Conservation (phyloP, 2,329 filamentous ascomycete species). For the Trichoderma sp. region DNA sequence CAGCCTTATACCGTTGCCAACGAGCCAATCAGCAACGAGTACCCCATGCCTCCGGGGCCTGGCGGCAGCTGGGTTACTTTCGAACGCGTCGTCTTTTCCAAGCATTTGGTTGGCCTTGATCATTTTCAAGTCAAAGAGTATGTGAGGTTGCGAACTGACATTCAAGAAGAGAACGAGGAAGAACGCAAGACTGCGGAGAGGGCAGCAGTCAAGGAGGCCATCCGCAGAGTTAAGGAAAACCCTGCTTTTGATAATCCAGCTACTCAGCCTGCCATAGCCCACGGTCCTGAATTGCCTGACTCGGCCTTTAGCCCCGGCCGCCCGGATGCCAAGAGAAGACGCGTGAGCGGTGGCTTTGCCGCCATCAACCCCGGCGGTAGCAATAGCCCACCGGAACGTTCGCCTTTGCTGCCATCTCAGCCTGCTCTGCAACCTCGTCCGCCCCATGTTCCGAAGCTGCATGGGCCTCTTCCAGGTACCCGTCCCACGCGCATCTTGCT, state of each 20-base stretch:
- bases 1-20: constrained; percentile 50
- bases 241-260: constrained; percentile 44
- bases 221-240: constrained; percentile 43
- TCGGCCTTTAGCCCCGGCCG: constrained; percentile 27
- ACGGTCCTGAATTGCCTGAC: constrained; percentile 50
- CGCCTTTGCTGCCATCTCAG: constrained; percentile 23
- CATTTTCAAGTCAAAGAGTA: constrained; percentile 62
- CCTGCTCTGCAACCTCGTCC: constrained; percentile 17
- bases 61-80: constrained; percentile 66
- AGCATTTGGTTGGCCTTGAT: constrained; percentile 54
- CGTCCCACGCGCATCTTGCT: constrained; percentile 58
- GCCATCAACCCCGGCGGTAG: constrained; percentile 33
- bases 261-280: constrained; percentile 48
- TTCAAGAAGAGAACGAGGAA: constrained; percentile 35
- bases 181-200: constrained; percentile 40
- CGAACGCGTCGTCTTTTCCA: constrained; percentile 57
- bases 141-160: constrained; percentile 52
- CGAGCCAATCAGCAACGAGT: constrained; percentile 45
- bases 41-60: constrained; percentile 55
- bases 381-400: constrained; percentile 23
- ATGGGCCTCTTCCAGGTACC: constrained; percentile 49
- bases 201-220: constrained; percentile 48
- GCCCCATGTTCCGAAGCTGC: constrained; percentile 8
- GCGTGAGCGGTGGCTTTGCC: constrained; percentile 39
- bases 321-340: constrained; percentile 49